phyloP scores from a whole-genome alignment of 805 yeast genomes.

The Kluyveromyces starmeri region DNA sequence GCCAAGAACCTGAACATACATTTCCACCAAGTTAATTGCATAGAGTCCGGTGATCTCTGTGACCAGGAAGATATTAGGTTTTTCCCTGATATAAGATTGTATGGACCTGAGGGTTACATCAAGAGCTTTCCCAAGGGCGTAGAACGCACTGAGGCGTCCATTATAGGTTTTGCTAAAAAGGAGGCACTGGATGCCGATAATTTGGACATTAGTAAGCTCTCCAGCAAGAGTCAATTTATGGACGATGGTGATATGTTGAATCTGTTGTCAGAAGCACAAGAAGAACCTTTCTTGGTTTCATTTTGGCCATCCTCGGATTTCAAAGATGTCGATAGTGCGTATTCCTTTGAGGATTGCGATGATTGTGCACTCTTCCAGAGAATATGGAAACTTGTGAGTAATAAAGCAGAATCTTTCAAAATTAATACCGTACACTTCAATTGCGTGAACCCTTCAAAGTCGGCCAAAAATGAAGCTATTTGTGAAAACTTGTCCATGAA shows the following conservation, averaged over 20 bases:
- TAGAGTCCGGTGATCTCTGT: conserved; percentile 82
- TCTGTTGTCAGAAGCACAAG: conserved; percentile 42
- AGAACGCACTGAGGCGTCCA: conserved; percentile 39
- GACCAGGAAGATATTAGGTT: conserved; percentile 47
- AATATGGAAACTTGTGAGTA: conserved; percentile 50
- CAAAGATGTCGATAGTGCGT: conserved; percentile 25
- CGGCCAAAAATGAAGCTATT: conserved; percentile 16
- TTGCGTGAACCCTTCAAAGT: conserved; percentile 33
- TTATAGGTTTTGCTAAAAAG: conserved; percentile 46
- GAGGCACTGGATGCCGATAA: conserved; percentile 40
- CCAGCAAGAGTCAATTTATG: conserved; percentile 34
- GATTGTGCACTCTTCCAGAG: conserved; percentile 44
- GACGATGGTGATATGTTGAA: conserved; percentile 36
- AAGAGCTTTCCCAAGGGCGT: conserved; percentile 40
- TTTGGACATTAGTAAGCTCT: conserved; percentile 30
- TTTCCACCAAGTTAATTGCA: conserved; percentile 78
- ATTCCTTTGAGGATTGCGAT: conserved; percentile 36
- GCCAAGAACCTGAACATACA: conserved; percentile 35
- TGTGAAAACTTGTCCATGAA: conserved; percentile 45
- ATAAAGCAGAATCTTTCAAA: conserved; percentile 32
- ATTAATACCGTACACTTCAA: conserved; percentile 48
- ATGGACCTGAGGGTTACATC: conserved; percentile 45
- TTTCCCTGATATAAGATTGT: conserved; percentile 69
- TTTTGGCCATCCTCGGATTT: conserved; percentile 55
- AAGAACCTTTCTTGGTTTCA: conserved; percentile 47